Evolutionary conservation across 768 basidiomycete genomes (phyloP).

Genomic region (Amylocystis lapponica): DNA sequence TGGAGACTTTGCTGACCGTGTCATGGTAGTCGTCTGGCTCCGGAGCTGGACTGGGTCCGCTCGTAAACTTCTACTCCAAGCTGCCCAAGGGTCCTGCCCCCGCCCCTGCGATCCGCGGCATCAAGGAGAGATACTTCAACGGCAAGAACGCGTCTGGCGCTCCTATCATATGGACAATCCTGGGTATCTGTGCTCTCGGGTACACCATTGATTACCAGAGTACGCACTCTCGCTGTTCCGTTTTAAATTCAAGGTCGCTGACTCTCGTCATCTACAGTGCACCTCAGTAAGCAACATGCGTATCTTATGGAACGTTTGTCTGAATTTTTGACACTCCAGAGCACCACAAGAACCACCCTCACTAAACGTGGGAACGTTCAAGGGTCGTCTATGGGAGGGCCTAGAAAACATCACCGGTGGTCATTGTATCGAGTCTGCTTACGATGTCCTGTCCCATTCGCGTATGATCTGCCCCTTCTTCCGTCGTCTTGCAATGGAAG

Average conservation of each 20-base stretch:
- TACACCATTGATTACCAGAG: conserved; percentile 90
- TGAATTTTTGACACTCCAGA: conserved; percentile 43
- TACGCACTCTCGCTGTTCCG: conserved; percentile 49
- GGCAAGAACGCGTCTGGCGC: conserved; percentile 80
- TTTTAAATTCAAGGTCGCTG: too few species aligned
- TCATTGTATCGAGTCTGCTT: too few species aligned
- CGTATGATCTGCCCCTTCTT: too few species aligned
- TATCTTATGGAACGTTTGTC: too few species aligned
- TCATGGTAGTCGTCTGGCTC: conserved; percentile 65
- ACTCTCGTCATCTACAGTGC: conserved; percentile 49
- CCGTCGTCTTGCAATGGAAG: too few species aligned
- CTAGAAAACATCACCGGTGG: too few species aligned
- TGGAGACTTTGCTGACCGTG: neutral
- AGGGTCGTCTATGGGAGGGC: too few species aligned
- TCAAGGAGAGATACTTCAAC: conserved; percentile 79
- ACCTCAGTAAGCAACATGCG: conserved; percentile 58
- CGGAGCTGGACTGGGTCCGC: conserved; percentile 72
- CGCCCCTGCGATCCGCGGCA: conserved; percentile 48
- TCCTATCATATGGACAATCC: conserved; percentile 59
- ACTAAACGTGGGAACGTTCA: conserved; percentile 48
- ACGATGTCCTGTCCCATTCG: too few species aligned
- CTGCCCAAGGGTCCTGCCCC: conserved; percentile 85
- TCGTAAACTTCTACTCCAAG: conserved; percentile 96
- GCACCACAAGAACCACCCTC: conserved; percentile 89
- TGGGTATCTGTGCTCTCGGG: conserved; percentile 66